Conservation (phyloP, 2,329 filamentous ascomycete genomes). For the Zymoseptoria tritici region DNA sequence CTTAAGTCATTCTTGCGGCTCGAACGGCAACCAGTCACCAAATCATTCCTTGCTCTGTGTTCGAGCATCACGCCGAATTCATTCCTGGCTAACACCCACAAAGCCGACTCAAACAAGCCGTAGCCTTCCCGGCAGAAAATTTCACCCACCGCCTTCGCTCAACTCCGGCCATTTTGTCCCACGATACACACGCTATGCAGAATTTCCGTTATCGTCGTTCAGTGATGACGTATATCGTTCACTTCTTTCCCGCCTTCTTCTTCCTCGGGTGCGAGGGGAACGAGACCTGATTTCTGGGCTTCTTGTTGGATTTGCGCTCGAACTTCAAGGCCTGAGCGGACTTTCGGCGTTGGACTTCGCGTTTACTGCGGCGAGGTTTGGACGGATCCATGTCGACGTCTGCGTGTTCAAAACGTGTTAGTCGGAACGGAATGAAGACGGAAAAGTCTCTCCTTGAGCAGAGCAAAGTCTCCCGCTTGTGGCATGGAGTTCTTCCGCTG, state of each 20-base stretch:
- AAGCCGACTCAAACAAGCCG: neutral
- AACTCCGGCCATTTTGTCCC: neutral
- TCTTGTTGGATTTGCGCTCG: conserved; percentile 31
- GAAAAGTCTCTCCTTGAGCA: too few species aligned
- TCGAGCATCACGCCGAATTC: too few species aligned
- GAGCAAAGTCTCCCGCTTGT: too few species aligned
- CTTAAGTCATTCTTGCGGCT: too few species aligned
- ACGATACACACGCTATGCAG: neutral
- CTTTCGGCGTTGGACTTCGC: conserved; percentile 17
- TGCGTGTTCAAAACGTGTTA: neutral
- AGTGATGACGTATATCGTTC: conserved; percentile 15
- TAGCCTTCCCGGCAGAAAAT: neutral
- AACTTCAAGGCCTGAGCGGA: conserved; percentile 29
- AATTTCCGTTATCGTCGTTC: neutral
- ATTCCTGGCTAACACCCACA: too few species aligned
- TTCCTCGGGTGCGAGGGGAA: conserved; percentile 26
- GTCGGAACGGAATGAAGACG: neutral
- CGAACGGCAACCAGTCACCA: too few species aligned
- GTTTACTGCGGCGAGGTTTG: conserved; percentile 15
- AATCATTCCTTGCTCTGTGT: too few species aligned
- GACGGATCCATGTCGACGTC: conserved; percentile 31
- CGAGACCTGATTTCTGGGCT: conserved; percentile 33
- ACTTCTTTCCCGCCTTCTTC: conserved; percentile 21
- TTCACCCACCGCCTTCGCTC: neutral
- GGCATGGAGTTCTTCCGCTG: too few species aligned